Conservation (phyloP, 2,329 filamentous ascomycete species). For the Botrytis pseudocinerea region DNA sequence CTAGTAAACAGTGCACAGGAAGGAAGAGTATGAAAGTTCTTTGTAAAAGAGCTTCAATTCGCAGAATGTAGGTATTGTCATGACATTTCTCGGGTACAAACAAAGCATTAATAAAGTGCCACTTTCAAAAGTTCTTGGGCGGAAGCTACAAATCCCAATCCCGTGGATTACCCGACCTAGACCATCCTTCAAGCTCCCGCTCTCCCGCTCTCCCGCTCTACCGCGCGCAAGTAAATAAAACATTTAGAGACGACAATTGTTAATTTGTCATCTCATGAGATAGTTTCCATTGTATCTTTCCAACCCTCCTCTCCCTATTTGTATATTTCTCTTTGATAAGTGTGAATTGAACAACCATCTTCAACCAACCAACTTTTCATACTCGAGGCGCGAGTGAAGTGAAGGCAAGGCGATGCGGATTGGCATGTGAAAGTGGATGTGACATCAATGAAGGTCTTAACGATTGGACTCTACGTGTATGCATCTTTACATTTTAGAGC, state of each 20-base stretch:
- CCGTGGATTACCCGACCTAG: constrained; percentile 10
- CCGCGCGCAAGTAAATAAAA: background rate
- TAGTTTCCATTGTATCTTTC: background rate
- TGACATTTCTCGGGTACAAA: background rate
- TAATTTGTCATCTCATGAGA: background rate
- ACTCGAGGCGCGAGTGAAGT: constrained; percentile 9
- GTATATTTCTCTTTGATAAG: background rate
- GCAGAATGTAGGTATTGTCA: background rate
- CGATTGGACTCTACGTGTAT: constrained; percentile 18
- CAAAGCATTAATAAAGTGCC: background rate
- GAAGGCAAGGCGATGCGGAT: background rate
- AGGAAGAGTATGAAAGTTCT: background rate
- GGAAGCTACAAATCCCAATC: background rate
- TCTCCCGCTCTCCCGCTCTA: background rate
- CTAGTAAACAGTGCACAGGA: background rate
- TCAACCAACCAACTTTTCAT: background rate
- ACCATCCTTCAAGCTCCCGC: background rate
- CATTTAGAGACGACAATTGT: background rate
- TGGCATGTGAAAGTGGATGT: constrained; percentile 25
- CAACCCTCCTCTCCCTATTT: background rate
- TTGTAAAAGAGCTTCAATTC: background rate
- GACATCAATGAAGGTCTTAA: constrained; percentile 2
- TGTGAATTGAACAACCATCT: background rate
- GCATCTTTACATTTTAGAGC: background rate
- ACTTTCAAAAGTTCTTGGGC: background rate